phyloP scores from a whole-genome alignment of 352 stramenopile genomes.

The Phytophthora meadii region DNA sequence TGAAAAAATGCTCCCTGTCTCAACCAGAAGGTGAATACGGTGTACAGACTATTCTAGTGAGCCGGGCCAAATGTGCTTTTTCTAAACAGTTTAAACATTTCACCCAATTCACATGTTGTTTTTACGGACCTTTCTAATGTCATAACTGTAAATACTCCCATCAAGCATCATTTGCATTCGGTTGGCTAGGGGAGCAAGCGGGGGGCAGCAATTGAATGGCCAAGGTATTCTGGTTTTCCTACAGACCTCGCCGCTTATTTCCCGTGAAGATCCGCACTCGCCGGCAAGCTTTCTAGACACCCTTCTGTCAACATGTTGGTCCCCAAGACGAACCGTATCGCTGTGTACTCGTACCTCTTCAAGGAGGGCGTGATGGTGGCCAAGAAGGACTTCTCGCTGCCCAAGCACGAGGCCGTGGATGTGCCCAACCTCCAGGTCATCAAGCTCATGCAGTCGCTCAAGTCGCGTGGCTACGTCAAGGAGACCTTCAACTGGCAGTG shows the following conservation, averaged over 20 bases:
- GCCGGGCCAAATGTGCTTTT: too few species aligned
- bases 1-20: too few species aligned
- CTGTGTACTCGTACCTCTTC: slow-evolving; percentile 99
- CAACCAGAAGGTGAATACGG: too few species aligned
- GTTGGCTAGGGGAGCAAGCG: too few species aligned
- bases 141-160: not conserved
- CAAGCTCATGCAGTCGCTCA: slow-evolving; percentile 98
- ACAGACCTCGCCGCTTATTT: slow-evolving; percentile 51
- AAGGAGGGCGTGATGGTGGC: slow-evolving; percentile 93
- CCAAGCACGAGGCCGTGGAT: slow-evolving; percentile 97
- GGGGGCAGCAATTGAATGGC: slow-evolving; percentile 38
- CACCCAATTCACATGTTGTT: too few species aligned
- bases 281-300: slow-evolving; percentile 89
- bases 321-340: slow-evolving; percentile 99
- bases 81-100: too few species aligned
- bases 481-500: slow-evolving; percentile 99
- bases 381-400: slow-evolving; percentile 90
- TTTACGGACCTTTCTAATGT: not conserved
- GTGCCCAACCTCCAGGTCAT: slow-evolving; percentile 99
- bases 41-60: too few species aligned
- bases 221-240: slow-evolving; percentile 67
- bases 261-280: slow-evolving; percentile 90
- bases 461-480: slow-evolving; percentile 97
- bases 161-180: too few species aligned
- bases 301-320: slow-evolving; percentile 86